These are phyloP conservation scores for Russula sp. DNA, from an alignment of 768 basidiomycete species.

Conservation along the genomic window DNA sequence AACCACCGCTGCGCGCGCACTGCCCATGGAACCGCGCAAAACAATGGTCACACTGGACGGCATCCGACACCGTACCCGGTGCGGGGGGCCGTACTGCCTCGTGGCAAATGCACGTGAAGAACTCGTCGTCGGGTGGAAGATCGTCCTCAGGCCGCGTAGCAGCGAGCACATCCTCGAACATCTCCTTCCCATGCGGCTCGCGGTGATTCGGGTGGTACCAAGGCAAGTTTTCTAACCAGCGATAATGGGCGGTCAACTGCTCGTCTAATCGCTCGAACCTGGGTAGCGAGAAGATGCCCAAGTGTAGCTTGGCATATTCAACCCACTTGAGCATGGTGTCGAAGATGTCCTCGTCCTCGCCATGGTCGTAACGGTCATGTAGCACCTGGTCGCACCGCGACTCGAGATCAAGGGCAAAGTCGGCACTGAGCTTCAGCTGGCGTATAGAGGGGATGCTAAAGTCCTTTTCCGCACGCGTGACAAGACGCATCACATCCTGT, in stretches of 20 bases:
- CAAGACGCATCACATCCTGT: constrained; percentile 61
- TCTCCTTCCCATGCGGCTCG: constrained; percentile 51
- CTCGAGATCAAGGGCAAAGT: constrained; percentile 75
- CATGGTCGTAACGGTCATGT: constrained; percentile 50
- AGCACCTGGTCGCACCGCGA: constrained; percentile 66
- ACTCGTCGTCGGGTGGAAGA: constrained; percentile 70
- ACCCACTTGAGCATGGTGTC: constrained; percentile 68
- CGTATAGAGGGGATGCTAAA: constrained; percentile 60
- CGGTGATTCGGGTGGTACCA: constrained; percentile 72
- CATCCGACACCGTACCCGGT: constrained; percentile 65
- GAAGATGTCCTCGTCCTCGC: constrained; percentile 58
- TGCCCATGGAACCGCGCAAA: constrained; percentile 80
- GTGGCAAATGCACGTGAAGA: constrained; percentile 79
- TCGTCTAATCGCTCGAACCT: constrained; percentile 64
- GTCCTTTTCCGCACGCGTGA: constrained; percentile 67
- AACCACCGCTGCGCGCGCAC: constrained; percentile 83
- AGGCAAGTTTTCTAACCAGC: constrained; percentile 68
- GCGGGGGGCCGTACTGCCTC: constrained; percentile 73
- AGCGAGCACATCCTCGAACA: constrained; percentile 70
- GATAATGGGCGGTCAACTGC: constrained; percentile 58
- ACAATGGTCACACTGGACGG: constrained; percentile 87
- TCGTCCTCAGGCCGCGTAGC: constrained; percentile 74
- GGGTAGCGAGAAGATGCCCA: constrained; percentile 66
- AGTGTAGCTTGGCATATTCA: constrained; percentile 60
- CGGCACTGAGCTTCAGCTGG: constrained; percentile 60